A percentile compares a stretch with the other conserved stretches of the same genome.
Evolutionary conservation across 257 asterid species (phyloP).

Genomic region (Rauvolfia tetraphylla): DNA sequence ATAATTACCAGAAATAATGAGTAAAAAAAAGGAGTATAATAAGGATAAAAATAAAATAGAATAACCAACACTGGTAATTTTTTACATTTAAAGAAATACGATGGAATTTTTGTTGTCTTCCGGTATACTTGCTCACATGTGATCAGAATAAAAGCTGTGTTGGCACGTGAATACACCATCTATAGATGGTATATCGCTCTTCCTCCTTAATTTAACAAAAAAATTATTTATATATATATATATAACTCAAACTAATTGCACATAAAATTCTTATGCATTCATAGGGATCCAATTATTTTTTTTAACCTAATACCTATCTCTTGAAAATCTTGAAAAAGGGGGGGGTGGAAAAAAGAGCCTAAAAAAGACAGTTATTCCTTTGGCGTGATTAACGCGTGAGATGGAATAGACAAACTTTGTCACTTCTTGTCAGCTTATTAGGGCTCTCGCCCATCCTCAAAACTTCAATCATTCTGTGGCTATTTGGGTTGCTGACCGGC

Average conservation of each 20-base stretch:
- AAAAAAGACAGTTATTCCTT: background rate
- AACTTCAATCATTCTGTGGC: background rate
- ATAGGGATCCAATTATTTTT: too few species aligned
- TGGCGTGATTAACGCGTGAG: constrained; percentile 15
- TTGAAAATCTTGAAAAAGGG: too few species aligned
- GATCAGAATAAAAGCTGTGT: background rate
- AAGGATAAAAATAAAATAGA: background rate
- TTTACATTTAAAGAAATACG: background rate
- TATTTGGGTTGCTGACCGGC: background rate
- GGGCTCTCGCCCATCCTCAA: background rate
- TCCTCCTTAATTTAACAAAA: too few species aligned
- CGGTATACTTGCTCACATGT: background rate
- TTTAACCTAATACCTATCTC: too few species aligned
- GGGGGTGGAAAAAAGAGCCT: background rate
- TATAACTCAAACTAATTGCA: too few species aligned
- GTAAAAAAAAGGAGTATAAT: background rate
- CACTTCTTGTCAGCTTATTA: background rate
- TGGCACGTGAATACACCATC: background rate
- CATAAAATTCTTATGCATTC: too few species aligned
- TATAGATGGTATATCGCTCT: background rate
- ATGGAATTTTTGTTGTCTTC: background rate
- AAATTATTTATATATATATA: too few species aligned
- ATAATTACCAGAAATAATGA: background rate
- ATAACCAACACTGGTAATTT: background rate
- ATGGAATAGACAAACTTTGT: background rate